Evolutionary conservation across 169 alveolate species (phyloP).

Genomic region (Babesia bigemina): DNA sequence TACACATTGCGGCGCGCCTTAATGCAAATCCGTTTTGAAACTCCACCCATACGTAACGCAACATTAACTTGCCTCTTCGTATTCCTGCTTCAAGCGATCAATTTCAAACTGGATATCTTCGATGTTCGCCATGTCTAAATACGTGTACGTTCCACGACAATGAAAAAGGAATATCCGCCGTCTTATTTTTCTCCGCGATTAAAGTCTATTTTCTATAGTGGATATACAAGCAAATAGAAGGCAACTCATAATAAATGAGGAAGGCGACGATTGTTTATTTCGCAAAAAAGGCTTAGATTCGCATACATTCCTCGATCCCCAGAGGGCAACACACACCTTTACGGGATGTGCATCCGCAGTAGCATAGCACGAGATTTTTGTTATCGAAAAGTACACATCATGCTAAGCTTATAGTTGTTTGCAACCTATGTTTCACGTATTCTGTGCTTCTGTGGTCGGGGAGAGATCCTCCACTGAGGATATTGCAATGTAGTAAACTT

Average conservation of each 20-base stretch:
- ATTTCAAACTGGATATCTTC: slow-evolving; percentile 64
- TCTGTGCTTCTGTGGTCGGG: neutral
- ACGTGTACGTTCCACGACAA: neutral
- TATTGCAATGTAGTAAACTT: neutral
- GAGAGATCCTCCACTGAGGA: neutral
- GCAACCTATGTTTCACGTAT: neutral
- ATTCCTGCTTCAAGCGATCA: slow-evolving; percentile 43
- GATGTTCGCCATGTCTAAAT: slow-evolving; percentile 38
- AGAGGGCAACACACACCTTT: neutral
- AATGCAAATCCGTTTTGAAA: too few species aligned
- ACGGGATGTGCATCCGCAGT: too few species aligned
- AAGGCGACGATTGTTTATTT: too few species aligned
- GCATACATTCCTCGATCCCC: slow-evolving; percentile 2
- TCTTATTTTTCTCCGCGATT: too few species aligned
- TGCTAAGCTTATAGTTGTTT: neutral
- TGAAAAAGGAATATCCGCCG: too few species aligned
- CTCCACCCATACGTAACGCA: neutral
- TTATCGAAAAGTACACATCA: neutral
- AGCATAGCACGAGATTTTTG: too few species aligned
- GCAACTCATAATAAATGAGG: too few species aligned
- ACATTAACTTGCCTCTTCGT: slow-evolving; percentile 50
- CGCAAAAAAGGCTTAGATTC: too few species aligned
- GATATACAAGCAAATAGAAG: too few species aligned
- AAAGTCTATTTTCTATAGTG: too few species aligned
- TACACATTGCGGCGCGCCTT: neutral